These are phyloP conservation scores for Dendrobium officinale DNA, from an alignment of 106 monocot genomes.

Conservation along the genomic window DNA sequence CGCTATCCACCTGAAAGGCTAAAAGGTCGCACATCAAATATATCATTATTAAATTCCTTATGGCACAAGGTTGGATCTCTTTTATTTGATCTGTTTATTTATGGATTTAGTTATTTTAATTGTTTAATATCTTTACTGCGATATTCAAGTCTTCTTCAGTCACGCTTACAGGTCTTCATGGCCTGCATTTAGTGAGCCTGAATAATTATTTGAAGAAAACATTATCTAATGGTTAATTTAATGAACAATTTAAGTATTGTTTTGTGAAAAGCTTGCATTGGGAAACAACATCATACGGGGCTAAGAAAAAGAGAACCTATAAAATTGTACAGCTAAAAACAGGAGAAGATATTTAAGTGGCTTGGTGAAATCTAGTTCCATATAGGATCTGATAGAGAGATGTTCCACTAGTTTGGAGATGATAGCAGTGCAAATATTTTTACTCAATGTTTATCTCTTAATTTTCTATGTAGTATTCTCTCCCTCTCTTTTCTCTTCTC, in stretches of 20 bases:
- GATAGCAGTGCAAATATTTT: no score
- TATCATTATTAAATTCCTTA: slow-evolving; percentile 8
- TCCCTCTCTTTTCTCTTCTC: no score
- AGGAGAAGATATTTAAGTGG: neutral
- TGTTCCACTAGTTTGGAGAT: no score
- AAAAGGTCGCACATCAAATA: slow-evolving; percentile 22
- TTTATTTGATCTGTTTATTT: neutral
- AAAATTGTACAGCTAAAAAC: neutral
- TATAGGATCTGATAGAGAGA: no score
- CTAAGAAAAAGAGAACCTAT: neutral
- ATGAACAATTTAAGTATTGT: neutral
- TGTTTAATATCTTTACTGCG: neutral
- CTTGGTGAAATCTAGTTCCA: neutral
- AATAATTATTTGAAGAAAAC: neutral
- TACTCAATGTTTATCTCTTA: no score
- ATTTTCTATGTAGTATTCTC: no score
- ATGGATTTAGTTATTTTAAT: neutral
- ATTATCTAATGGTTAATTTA: neutral
- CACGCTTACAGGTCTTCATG: neutral
- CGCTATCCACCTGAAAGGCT: slow-evolving; percentile 33
- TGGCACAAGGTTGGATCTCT: slow-evolving; percentile 50
- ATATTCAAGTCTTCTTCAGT: neutral
- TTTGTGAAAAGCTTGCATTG: neutral
- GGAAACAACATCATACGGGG: neutral
- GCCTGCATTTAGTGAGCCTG: neutral